These are phyloP conservation scores for Kwoniella botswanensis DNA, from an alignment of 768 basidiomycete genomes.

Conservation along the genomic window DNA sequence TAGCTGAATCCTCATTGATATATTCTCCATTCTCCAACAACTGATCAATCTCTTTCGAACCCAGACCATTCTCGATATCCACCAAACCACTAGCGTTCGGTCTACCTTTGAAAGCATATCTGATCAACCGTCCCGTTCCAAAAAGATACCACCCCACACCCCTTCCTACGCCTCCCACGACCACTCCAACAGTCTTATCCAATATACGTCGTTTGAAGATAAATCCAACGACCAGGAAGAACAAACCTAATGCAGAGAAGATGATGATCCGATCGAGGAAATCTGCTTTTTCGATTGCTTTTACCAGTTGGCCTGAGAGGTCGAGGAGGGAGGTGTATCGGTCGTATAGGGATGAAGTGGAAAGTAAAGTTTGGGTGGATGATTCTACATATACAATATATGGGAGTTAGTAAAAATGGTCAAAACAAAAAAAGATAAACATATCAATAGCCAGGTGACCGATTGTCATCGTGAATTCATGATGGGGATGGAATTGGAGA, in stretches of 20 bases:
- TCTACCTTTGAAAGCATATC: constrained; percentile 23
- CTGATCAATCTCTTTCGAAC: not conserved
- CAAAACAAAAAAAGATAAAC: no score
- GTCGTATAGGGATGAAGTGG: constrained; percentile 78
- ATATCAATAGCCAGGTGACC: no score
- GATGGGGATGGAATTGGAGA: no score
- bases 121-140: constrained; percentile 43
- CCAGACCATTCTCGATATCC: not conserved
- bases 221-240: constrained; percentile 79
- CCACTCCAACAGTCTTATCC: constrained; percentile 69
- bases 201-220: constrained; percentile 86
- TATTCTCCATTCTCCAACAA: not conserved
- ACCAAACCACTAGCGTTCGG: not conserved
- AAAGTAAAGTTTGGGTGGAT: constrained; percentile 75
- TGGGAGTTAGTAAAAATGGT: no score
- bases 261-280: constrained; percentile 89
- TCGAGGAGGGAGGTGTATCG: constrained; percentile 63
- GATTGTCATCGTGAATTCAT: no score
- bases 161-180: constrained; percentile 16
- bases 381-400: constrained; percentile 64
- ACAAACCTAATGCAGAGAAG: constrained; percentile 77
- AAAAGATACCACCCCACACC: constrained; percentile 83
- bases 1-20: constrained; percentile 15
- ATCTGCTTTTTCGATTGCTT: constrained; percentile 85
- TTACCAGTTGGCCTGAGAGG: constrained; percentile 83